Evolutionary conservation across 2,329 filamentous ascomycete genomes (phyloP), one percentile per base, ranked within the genome.

Genomic region (Aspergillus sp.): DNA sequence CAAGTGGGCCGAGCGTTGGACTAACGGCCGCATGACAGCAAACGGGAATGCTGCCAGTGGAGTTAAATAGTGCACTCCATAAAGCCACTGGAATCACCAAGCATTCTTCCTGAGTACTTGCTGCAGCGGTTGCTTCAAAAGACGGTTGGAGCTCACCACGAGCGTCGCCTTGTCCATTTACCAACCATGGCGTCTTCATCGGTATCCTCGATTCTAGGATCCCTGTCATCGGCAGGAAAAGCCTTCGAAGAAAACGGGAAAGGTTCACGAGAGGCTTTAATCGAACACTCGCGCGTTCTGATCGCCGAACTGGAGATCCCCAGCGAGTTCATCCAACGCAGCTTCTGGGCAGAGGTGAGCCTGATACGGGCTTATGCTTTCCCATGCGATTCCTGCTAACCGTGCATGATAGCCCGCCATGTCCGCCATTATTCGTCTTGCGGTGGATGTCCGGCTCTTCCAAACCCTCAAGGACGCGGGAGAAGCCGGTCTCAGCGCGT

Each of bases 321-420:
- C 0, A 60, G 57, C 34, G 60, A 64, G 33, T 49, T 47, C 24
- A 15, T 51, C 6, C 46, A 49, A 26, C 46, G 46, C 12, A 63
- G 51, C 26, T 58, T 58, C 24, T 63, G 59, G 60, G 60, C 60
- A 11, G 56, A 63, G 48, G 60, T 63, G 29, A 38, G 47, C 3
- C n/a, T 26, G 25, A 26, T 26, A 12, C n/a, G n/a, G n/a, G n/a
- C n/a, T n/a, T 26, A 11, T 26, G 42, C 11, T 3, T 15, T 8
- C 11, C 19, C 13, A 17, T 3, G 29, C 26, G 20, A 26, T 6
- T 27, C 10, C 7, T 26, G 11, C 8, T 11, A 13, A 17, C 17
- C 13, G 12, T 29, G 7, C 19, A 19, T 24, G 2, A 17, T 24
- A 45, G 48, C 48, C 36, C 13, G 58, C 60, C 5, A 42, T 52